These are phyloP conservation scores for Musa acuminata DNA, from an alignment of 176 grass and related monocot genomes.

Conservation along the genomic window DNA sequence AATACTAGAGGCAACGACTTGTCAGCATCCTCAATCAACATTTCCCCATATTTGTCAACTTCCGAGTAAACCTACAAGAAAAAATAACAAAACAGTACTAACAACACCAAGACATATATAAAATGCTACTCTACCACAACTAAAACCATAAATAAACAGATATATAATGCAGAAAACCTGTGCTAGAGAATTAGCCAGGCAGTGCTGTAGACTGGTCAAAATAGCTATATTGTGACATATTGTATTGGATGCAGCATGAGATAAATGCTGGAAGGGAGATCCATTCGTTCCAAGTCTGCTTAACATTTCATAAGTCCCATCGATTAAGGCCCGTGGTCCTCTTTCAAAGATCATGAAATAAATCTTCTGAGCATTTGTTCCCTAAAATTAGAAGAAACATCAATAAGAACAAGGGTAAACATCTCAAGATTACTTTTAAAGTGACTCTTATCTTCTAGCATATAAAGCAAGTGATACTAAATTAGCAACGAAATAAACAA, in stretches of 20 bases:
- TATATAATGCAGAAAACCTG: slow-evolving; percentile 36
- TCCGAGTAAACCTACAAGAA: slow-evolving; percentile 58
- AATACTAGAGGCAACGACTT: slow-evolving; percentile 60
- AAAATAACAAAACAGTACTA: not conserved
- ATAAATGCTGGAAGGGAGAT: slow-evolving; percentile 43
- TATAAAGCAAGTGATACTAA: too few relatives aligned
- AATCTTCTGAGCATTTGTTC: slow-evolving; percentile 61
- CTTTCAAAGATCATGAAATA: slow-evolving; percentile 93
- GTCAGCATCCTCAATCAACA: slow-evolving; percentile 60
- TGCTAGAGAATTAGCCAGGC: slow-evolving; percentile 62
- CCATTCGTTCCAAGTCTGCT: slow-evolving; percentile 30
- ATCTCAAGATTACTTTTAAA: too few relatives aligned
- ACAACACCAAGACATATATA: not conserved
- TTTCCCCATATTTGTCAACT: slow-evolving; percentile 47
- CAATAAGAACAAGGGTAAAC: slow-evolving; percentile 11
- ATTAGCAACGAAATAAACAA: not conserved
- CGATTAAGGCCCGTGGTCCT: slow-evolving; percentile 66
- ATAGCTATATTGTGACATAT: slow-evolving; percentile 55
- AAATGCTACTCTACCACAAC: too few relatives aligned
- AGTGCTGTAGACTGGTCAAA: slow-evolving; percentile 54
- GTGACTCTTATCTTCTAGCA: too few relatives aligned
- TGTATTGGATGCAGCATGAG: slow-evolving; percentile 58
- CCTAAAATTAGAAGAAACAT: slow-evolving; percentile 28
- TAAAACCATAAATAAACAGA: not conserved
- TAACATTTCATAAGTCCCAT: slow-evolving; percentile 46